phyloP scores from a whole-genome alignment of 108 stramenopile species.

The Discostella pseudostelligera region DNA sequence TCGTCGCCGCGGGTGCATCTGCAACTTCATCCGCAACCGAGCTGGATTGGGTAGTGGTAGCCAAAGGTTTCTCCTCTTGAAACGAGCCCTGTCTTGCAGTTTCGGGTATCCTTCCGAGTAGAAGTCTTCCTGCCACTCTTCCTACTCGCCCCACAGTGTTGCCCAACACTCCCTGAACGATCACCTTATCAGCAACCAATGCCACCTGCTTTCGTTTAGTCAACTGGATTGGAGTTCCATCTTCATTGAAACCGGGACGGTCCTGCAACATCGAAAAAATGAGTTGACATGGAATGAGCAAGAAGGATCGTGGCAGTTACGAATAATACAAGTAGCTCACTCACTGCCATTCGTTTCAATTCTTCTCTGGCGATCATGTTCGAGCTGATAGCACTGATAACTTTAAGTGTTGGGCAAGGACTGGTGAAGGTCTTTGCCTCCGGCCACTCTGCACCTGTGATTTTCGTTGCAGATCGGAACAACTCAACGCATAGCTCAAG shows the following conservation, averaged over 20 bases:
- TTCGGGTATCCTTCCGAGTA: constrained; percentile 80
- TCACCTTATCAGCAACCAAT: constrained; percentile 64
- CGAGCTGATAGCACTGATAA: constrained; percentile 74
- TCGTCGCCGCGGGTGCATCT: constrained; percentile 7
- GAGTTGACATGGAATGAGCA: background rate
- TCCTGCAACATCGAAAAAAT: constrained; percentile 21
- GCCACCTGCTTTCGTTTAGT: constrained; percentile 57
- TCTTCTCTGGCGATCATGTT: constrained; percentile 81
- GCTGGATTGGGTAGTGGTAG: constrained; percentile 8
- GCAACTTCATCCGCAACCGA: background rate
- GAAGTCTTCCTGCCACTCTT: constrained; percentile 47
- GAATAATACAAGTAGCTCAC: background rate
- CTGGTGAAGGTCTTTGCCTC: constrained; percentile 63
- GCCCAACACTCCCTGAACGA: constrained; percentile 51
- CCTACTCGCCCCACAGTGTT: constrained; percentile 81
- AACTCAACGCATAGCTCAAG: constrained; percentile 66
- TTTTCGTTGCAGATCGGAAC: constrained; percentile 66
- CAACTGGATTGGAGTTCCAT: constrained; percentile 50
- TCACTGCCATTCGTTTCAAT: constrained; percentile 72
- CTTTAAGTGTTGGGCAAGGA: constrained; percentile 89
- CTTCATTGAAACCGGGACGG: constrained; percentile 71
- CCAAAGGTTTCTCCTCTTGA: constrained; percentile 50
- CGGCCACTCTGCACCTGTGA: constrained; percentile 87
- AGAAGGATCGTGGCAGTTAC: background rate
- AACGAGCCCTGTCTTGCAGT: constrained; percentile 70